Evolutionary conservation across 2,329 filamentous ascomycete species (phyloP).

Genomic region (Metarhizium humberi): DNA sequence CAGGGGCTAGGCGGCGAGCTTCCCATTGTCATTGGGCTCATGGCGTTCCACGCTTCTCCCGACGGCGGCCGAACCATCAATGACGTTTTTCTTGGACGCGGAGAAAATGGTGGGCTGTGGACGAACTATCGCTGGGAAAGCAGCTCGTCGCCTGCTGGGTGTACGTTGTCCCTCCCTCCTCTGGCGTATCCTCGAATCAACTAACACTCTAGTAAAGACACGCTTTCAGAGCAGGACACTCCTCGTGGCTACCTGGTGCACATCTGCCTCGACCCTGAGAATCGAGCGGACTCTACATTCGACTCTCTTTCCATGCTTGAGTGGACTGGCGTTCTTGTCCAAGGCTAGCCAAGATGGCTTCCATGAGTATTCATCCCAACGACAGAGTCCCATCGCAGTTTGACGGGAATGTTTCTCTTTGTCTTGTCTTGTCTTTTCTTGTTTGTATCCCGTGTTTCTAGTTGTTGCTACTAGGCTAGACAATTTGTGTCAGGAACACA

Average conservation of each 20-base stretch:
- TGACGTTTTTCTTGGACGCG: conserved; percentile 4
- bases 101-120: conserved; percentile 15
- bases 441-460: not conserved
- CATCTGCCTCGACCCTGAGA: conserved; percentile 22
- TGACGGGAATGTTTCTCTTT: not conserved
- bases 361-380: no score
- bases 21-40: conserved; percentile 28
- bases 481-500: not conserved
- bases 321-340: conserved; percentile 15
- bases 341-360: conserved; percentile 5
- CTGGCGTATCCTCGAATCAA: not conserved
- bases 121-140: conserved; percentile 15
- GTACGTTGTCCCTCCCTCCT: conserved; percentile 13
- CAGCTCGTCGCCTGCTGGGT: conserved; percentile 12
- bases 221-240: conserved; percentile 13
- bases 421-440: not conserved
- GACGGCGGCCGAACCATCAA: not conserved
- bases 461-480: not conserved
- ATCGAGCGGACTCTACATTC: conserved; percentile 16
- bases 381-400: no score
- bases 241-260: conserved; percentile 25
- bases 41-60: conserved; percentile 20
- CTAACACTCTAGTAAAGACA: conserved; percentile 11
- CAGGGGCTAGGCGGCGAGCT: conserved; percentile 28
- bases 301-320: conserved; percentile 17